Evolutionary conservation across 495 filamentous ascomycete genomes (phyloP), one percentile per base, ranked within the genome.

Genomic region (Annulohypoxylon moriforme): DNA sequence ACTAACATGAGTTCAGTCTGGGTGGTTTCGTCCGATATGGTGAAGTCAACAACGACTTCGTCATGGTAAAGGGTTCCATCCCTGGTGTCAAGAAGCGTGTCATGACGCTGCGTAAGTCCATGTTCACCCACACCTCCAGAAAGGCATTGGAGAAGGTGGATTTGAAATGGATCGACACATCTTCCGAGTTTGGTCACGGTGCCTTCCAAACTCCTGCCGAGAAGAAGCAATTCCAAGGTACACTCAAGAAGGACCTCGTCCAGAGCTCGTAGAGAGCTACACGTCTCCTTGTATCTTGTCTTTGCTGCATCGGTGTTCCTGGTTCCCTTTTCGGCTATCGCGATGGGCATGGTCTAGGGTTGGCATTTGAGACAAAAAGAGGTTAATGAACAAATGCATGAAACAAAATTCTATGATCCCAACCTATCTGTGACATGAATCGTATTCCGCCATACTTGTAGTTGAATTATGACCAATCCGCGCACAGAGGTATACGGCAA

Each of bases 161-260:
- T 69, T 92, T 99, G 85, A 99, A 99, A 86, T 99, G 96, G 96
- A 98, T 99, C 89, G 96, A 99, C 80, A 99, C 96, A 74, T 97
- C 94, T 50, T 97, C 94, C 85, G 97, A 99, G 90, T 99, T 98
- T 87, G 96, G 96, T 83, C 96, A 99, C 87, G 96, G 96, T 90
- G 96, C 93, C 81, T 99, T 97, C 92, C 96, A 99, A 88, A 98
- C 94, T 58, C 85, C 90, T 78, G 92, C 92, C 80, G 96, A 99
- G 92, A 99, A 99, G 94, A 91, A 91, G 84, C 85, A 89, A 77
- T 94, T 90, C 88, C 76, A 97, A 84, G 96, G 96, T 85, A 96
- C 94, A 50, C 92, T 99, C 91, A 99, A 99, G 94, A 98, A 98
- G 93, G 94, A 98, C 79, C 85, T 98, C 71, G 84, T 83, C 76